A percentile compares a stretch with the other conserved stretches of the same genome.
Conservation (phyloP, 129 eudicot species). For the Centaurea solstitialis region DNA sequence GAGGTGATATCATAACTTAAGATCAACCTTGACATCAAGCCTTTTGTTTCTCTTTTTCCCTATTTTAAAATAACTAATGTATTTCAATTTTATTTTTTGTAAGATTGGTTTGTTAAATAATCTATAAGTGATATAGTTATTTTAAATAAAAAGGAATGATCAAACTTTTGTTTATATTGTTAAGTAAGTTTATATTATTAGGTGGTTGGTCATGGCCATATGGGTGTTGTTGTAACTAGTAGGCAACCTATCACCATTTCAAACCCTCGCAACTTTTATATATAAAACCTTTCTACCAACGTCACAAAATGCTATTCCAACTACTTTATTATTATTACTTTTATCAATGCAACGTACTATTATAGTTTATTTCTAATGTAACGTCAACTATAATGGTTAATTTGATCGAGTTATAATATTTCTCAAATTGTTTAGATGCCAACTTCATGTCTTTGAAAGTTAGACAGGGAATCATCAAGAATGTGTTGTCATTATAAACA, state of each 20-base stretch:
- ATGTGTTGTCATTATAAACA: neutral
- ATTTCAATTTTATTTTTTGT: too few species aligned
- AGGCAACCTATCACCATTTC: conserved; percentile 1
- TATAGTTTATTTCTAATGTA: neutral
- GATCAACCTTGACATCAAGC: too few species aligned
- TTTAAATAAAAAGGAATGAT: too few species aligned
- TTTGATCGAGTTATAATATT: neutral
- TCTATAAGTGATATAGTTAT: too few species aligned
- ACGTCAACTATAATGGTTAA: neutral
- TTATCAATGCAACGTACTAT: neutral
- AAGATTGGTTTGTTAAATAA: too few species aligned
- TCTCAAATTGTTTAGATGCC: neutral
- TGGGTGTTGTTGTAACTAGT: conserved; percentile 1
- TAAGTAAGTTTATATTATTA: neutral
- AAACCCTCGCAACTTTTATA: neutral
- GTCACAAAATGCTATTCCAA: conserved; percentile 10
- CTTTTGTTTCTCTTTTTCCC: too few species aligned
- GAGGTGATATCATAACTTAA: too few species aligned
- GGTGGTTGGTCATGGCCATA: conserved; percentile 3
- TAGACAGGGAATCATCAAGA: neutral
- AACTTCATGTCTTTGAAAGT: neutral
- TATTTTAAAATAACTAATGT: too few species aligned
- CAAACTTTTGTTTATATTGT: neutral
- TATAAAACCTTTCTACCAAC: conserved; percentile 20
- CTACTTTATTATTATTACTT: neutral